These are phyloP conservation scores for Sclerotinia borealis DNA, from an alignment of 2,329 filamentous ascomycete genomes.

Conservation along the genomic window DNA sequence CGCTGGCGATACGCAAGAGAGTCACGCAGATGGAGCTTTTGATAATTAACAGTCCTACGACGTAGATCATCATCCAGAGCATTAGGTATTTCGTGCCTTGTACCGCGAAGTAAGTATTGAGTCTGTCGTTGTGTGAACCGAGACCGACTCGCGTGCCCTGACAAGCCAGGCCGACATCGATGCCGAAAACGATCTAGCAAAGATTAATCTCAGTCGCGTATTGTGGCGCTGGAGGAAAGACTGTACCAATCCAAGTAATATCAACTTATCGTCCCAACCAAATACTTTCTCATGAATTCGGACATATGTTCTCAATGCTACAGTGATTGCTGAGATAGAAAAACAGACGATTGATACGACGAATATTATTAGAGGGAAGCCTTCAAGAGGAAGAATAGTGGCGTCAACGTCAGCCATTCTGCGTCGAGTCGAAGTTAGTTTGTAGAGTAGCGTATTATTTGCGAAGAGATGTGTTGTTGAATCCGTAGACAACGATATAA, in stretches of 20 bases:
- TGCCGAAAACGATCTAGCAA: neutral
- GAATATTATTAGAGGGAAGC: neutral
- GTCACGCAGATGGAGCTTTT: constrained; percentile 25
- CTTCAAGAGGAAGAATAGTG: neutral
- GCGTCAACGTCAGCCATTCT: neutral
- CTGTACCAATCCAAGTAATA: constrained; percentile 1
- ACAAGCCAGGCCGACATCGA: constrained; percentile 21
- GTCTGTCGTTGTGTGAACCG: constrained; percentile 15
- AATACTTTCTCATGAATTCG: neutral
- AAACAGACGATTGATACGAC: neutral
- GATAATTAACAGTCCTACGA: constrained; percentile 19
- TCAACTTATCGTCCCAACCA: constrained; percentile 7
- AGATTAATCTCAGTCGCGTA: neutral
- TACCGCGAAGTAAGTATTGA: constrained; percentile 16
- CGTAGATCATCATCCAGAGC: constrained; percentile 20
- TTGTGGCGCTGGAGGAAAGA: neutral
- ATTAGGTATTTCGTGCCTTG: constrained; percentile 20
- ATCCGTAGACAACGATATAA: neutral
- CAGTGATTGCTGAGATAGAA: neutral
- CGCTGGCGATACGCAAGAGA: constrained; percentile 18
- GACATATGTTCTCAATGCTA: neutral
- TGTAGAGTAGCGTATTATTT: neutral
- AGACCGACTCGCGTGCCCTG: constrained; percentile 20
- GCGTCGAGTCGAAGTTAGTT: neutral
- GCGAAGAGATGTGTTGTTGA: neutral